Conservation (phyloP, 2,329 filamentous ascomycete species). For the Calonectria pseudoreteaudii region DNA sequence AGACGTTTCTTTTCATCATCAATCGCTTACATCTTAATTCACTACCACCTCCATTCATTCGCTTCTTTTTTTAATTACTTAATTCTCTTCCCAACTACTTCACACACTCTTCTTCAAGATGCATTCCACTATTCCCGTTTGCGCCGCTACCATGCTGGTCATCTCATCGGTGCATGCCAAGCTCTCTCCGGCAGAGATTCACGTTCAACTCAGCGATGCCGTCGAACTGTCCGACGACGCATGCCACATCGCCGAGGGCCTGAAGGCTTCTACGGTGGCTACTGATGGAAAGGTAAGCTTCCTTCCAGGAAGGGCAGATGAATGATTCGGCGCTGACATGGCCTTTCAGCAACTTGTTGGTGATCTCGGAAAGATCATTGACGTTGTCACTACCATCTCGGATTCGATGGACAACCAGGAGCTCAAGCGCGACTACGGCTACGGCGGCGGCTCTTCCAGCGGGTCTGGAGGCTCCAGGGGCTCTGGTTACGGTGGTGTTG, state of each 20-base stretch:
- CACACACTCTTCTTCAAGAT: not conserved
- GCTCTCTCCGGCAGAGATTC: constrained; percentile 3
- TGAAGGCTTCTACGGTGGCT: not conserved
- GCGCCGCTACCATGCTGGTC: constrained; percentile 4
- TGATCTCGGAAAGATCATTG: not conserved
- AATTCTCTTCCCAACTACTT: not conserved
- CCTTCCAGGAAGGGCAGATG: no score
- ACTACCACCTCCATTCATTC: not conserved
- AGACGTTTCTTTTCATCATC: not conserved
- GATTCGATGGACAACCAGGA: not conserved
- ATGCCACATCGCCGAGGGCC: not conserved
- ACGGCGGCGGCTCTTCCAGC: not conserved
- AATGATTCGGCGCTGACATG: not conserved
- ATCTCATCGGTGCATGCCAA: constrained; percentile 5
- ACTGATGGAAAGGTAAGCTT: not conserved
- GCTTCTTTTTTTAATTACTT: not conserved
- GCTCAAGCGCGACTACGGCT: not conserved
- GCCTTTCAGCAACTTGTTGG: not conserved
- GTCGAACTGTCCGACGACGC: not conserved
- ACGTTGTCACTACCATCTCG: not conserved
- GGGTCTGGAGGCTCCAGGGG: not conserved
- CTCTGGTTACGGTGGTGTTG: not conserved
- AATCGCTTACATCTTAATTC: constrained; percentile 2
- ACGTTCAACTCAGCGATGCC: not conserved
- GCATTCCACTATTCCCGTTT: not conserved